Conservation (phyloP, 106 monocot species). For the Allium sativum region DNA sequence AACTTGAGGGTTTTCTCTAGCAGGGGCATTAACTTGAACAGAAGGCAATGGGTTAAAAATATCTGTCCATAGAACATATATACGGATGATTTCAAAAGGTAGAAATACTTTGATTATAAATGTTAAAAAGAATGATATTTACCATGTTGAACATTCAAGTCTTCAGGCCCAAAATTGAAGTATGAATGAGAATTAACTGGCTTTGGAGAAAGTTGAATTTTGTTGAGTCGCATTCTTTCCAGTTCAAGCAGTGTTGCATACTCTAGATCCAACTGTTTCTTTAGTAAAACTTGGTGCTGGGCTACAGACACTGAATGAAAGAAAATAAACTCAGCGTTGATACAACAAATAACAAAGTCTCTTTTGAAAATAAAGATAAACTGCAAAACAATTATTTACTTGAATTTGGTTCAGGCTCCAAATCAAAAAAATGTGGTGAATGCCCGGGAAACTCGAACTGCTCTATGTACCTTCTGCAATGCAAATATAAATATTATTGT, state of each 20-base stretch:
- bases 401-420: constrained; percentile 18
- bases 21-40: constrained; percentile 10
- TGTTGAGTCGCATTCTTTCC: constrained; percentile 18
- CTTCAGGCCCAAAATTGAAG: constrained; percentile 15
- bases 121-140: neutral
- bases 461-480: constrained; percentile 23
- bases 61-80: constrained; percentile 2
- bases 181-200: constrained; percentile 1
- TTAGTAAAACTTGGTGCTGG: neutral
- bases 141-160: constrained; percentile 18
- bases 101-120: neutral
- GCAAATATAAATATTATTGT: neutral
- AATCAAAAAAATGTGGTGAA: constrained; percentile 18
- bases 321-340: too few species aligned
- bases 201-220: constrained; percentile 13
- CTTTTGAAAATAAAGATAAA: too few species aligned
- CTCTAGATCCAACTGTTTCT: constrained; percentile 13
- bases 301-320: too few species aligned
- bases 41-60: constrained; percentile 5
- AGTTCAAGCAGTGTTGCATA: constrained; percentile 15
- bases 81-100: neutral
- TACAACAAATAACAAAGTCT: too few species aligned
- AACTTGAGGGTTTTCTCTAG: constrained; percentile 2
- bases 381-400: constrained; percentile 5
- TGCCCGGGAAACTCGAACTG: constrained; percentile 13